Evolutionary conservation across 1,139 yeast genomes (phyloP).

Genomic region (Magnusiomyces tetraspermus): DNA sequence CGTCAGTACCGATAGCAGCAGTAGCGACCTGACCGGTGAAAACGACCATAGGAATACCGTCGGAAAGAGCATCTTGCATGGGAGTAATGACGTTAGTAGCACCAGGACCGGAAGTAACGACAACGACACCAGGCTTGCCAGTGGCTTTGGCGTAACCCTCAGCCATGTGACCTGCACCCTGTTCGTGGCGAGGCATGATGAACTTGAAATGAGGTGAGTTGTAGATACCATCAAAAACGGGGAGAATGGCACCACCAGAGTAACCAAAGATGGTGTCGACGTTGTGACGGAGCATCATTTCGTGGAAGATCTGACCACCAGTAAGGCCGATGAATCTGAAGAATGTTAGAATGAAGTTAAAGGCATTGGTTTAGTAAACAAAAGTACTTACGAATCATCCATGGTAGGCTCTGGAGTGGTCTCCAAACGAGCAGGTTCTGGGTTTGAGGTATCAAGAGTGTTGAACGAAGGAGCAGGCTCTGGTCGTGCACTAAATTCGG

Average conservation of each 20-base stretch:
- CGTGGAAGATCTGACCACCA: constrained; percentile 97
- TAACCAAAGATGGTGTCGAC: constrained; percentile 93
- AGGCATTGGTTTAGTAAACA: neutral
- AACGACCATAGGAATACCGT: constrained; percentile 96
- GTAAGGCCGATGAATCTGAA: constrained; percentile 68
- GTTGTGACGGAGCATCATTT: constrained; percentile 93
- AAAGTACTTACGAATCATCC: constrained; percentile 19
- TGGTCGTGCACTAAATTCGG: constrained; percentile 31
- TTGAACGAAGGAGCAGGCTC: constrained; percentile 46
- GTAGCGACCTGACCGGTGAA: constrained; percentile 98
- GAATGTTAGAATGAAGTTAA: neutral
- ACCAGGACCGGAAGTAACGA: constrained; percentile 98
- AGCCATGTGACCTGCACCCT: constrained; percentile 99
- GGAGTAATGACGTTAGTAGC: constrained; percentile 97
- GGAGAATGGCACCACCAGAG: constrained; percentile 97
- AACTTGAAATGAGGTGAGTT: constrained; percentile 83
- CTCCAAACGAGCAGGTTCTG: constrained; percentile 6
- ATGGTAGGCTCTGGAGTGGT: constrained; percentile 17
- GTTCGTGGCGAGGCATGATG: constrained; percentile 93
- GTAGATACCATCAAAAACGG: constrained; percentile 94
- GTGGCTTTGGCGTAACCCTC: constrained; percentile 95
- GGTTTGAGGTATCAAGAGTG: constrained; percentile 20
- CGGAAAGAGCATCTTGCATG: constrained; percentile 94
- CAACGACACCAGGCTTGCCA: constrained; percentile 97
- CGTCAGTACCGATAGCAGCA: constrained; percentile 91